A percentile compares a stretch with the other conserved stretches of the same genome.
These are phyloP conservation scores for Umbelopsis sp. DNA, from an alignment of 192 early-diverging fungal genomes.

Conservation along the genomic window DNA sequence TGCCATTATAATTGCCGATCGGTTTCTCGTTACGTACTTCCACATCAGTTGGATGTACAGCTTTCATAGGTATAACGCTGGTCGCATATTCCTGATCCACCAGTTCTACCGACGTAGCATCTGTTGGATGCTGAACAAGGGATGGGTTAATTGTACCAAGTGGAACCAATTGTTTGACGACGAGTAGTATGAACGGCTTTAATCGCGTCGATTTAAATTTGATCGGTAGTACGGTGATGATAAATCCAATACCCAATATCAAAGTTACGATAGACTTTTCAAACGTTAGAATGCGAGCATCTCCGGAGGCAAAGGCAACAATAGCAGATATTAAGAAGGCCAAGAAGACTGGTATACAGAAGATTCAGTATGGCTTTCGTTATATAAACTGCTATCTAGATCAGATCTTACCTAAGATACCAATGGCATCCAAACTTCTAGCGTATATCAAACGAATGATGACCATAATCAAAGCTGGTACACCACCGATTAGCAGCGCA, in stretches of 20 bases:
- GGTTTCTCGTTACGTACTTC: neutral
- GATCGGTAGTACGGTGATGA: neutral
- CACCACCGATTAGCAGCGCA: conserved; percentile 1
- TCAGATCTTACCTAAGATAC: neutral
- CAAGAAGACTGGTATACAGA: neutral
- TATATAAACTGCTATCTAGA: neutral
- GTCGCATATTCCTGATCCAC: neutral
- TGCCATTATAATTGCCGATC: neutral
- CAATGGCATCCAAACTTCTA: neutral
- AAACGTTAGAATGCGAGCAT: conserved; percentile 6
- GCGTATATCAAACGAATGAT: neutral
- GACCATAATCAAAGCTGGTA: conserved; percentile 1
- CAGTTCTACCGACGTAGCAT: too few species aligned
- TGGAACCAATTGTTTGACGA: conserved; percentile 6
- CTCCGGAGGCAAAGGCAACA: conserved; percentile 1
- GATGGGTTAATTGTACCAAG: conserved; percentile 6
- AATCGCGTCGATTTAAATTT: neutral
- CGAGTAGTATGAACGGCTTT: conserved; percentile 4
- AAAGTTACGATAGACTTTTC: conserved; percentile 8
- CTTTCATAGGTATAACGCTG: neutral
- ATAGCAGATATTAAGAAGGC: neutral
- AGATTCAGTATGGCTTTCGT: neutral
- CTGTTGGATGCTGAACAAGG: neutral
- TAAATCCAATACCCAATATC: neutral
- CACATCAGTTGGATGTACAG: neutral